These are phyloP conservation scores for Gynostemma pentaphyllum DNA, from an alignment of 306 rosid genomes.

Conservation along the genomic window DNA sequence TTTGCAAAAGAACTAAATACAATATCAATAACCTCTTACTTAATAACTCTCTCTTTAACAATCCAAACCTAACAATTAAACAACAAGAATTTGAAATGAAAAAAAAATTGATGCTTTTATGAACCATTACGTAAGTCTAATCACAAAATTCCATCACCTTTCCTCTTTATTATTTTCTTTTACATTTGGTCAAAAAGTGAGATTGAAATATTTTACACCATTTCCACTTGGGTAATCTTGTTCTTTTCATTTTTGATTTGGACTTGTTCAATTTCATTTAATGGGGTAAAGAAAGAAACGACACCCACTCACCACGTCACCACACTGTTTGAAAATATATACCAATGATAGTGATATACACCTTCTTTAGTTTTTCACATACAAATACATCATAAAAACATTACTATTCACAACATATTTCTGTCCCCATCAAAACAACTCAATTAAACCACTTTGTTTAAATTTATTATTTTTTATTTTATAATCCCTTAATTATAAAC, in stretches of 20 bases:
- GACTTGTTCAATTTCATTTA: not conserved
- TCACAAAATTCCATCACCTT: not conserved
- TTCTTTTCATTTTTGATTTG: not conserved
- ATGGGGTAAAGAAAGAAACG: not conserved
- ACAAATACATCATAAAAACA: not conserved
- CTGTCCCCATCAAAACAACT: not conserved
- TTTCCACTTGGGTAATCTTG: not conserved
- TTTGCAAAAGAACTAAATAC: too few species aligned
- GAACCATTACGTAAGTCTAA: not conserved
- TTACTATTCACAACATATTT: not conserved
- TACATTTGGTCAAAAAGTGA: not conserved
- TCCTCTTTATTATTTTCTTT: not conserved
- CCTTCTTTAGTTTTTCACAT: not conserved
- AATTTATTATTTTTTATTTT: too few species aligned
- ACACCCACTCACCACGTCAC: not conserved
- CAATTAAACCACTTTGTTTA: too few species aligned
- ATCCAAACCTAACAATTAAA: too few species aligned
- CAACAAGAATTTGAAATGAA: too few species aligned
- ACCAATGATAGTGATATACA: too few species aligned
- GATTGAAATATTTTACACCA: not conserved
- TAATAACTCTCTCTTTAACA: too few species aligned
- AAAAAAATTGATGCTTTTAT: not conserved
- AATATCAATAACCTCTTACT: too few species aligned
- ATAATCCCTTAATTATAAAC: not conserved
- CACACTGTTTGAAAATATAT: too few species aligned